Base-by-base conservation (phyloP, 139 green algal species). In the Dunaliella sp. region DNA sequence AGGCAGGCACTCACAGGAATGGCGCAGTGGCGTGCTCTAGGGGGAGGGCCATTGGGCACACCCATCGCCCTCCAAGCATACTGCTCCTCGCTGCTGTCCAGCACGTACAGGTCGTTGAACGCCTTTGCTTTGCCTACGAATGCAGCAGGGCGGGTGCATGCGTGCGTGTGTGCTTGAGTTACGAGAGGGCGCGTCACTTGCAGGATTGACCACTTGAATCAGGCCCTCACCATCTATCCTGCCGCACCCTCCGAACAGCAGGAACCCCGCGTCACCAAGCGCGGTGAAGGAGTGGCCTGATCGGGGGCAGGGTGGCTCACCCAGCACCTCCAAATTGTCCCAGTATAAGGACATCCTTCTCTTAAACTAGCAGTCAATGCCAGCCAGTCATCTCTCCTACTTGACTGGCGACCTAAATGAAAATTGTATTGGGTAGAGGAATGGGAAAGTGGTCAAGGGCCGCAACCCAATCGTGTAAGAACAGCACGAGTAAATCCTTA, bases 241-340 rank as follows among this genome's bases (percentile, higher is more conserved):
- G 3, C 94, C 94, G 75, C 78, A 93, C 25, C 95, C 95, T 57
- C 95, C 95, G 87, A 97, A 97, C 7, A 97, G 81, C 21, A 96
- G 38, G 84, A 96, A 95, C 58, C 78, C 80, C 80, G 48, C 48
- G 28, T 90, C 92, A 25, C 93, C 93, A 1, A 96, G 84, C 1
- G 88, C 92, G 2, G 91, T 95, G 86, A 98, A 95, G 1, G 89
- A 93, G 90, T 98, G 95, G 0, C 95, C 95, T n/a, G 92, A 94
- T 30, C 95, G 86, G 0, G 94, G 72, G 48, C 81, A 90, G 26
- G 95, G 95, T 31, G 88, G 85, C 28, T 87, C 85, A 7, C 91
- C 92, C 77, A 82, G 31, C 0, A 90, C 72, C 22, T 87, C 84
- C 3, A 87, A 87, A 24, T 91, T 73, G 78, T 91, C 87, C 91